Evolutionary conservation across 1,284 basidiomycete species (phyloP), one percentile per base, ranked within the genome.

Genomic region (Singerocomus inundabilis): DNA sequence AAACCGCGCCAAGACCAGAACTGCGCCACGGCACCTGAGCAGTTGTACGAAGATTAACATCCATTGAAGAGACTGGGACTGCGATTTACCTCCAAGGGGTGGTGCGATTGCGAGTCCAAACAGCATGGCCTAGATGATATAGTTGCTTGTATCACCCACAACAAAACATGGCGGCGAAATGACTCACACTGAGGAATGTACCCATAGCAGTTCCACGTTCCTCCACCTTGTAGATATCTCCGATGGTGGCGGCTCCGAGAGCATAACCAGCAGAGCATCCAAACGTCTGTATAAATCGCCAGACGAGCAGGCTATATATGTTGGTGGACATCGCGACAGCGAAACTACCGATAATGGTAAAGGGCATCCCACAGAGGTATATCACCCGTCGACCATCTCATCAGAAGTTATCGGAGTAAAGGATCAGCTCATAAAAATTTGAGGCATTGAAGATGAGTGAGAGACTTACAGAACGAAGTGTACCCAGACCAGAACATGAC

Each of bases 1-100:
- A 86, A 81, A 2, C 77, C 62, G 3, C 88, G 77, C 90, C 90
- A 92, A 0, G 86, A 84, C 34, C 72, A 73, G 53, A 82, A 83
- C 46, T 81, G 68, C 0, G 82, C 72, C 0, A 73, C 68, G 18
- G 72, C 26, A 33, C 80, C 81, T 68, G 15, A 26, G 48, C 18
- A 12, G 13, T 11, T 31, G 4, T 30, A 40, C 24, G 13, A 26
- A 9, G 16, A 44, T 60, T 26, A 57, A 16, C 1, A 18, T 32
- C 4, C 6, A 18, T 47, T 6, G 10, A 21, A 15, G n/a, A 38
- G 4, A 24, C 15, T 29, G 10, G 6, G 24, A 3, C 0, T 6
- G 32, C 2, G 6, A n/a, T 37, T 52, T 48, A 75, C 75, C 78
- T 62, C 76, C 77, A 0, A 68, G 56, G 5, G 73, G 57, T 0